Percentiles rank a stretch among this genome's conserved stretches.
phyloP scores from a whole-genome alignment of 1,139 yeast genomes.

The Diutina siamensis region DNA sequence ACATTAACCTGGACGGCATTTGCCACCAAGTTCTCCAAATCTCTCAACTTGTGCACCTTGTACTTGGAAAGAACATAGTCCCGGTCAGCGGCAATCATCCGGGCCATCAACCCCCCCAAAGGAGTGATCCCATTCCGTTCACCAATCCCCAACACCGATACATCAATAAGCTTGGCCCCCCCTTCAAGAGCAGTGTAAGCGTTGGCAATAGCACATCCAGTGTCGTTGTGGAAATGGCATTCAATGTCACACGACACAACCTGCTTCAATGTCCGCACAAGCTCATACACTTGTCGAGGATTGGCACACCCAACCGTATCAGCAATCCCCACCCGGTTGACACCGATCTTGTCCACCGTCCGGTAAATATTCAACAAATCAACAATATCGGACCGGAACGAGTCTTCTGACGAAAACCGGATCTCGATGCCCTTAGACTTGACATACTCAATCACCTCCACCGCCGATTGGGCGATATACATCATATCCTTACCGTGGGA shows the following conservation, averaged over 20 bases:
- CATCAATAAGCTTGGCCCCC: constrained; percentile 93
- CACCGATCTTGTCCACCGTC: constrained; percentile 96
- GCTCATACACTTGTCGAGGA: constrained; percentile 97
- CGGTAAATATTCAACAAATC: constrained; percentile 91
- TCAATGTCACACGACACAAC: constrained; percentile 96
- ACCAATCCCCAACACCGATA: constrained; percentile 93
- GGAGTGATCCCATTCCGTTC: constrained; percentile 99
- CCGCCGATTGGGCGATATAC: constrained; percentile 91
- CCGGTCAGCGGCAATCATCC: constrained; percentile 98
- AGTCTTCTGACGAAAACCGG: constrained; percentile 94
- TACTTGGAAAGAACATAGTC: constrained; percentile 92
- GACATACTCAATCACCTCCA: constrained; percentile 95
- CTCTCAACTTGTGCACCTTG: constrained; percentile 92
- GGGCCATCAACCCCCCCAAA: constrained; percentile 95
- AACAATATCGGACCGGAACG: constrained; percentile 93
- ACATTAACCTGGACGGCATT: constrained; percentile 95
- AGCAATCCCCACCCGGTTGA: constrained; percentile 97
- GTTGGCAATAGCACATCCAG: constrained; percentile 98
- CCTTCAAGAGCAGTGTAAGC: constrained; percentile 98
- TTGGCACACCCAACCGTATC: constrained; percentile 99
- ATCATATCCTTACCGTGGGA: constrained; percentile 99
- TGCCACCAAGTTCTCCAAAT: constrained; percentile 89
- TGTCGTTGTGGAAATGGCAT: constrained; percentile 98
- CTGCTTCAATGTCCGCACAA: constrained; percentile 83
- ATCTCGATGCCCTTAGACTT: constrained; percentile 96